Base-by-base conservation (phyloP, 306 rosid genomes). In the Quercus ilex region DNA sequence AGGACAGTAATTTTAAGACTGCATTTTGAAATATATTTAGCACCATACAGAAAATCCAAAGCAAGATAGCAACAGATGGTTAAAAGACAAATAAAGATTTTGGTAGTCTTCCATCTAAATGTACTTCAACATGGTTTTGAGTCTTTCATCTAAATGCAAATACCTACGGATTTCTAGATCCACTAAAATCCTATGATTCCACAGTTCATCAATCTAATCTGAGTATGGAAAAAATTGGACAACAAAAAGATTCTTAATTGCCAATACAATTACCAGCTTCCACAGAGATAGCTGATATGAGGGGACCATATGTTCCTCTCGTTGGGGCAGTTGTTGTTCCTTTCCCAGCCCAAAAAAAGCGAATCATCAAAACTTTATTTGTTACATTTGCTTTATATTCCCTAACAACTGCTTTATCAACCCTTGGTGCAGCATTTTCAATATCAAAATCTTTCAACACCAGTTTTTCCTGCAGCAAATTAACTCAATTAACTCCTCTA, bases 271-370 rank as follows among this genome's bases (percentile, higher is more conserved):
- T 81, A 89, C 97, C 85, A 53, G 91, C 80, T 85, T 85, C 82
- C 78, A 89, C 52, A 7, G 97, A 88, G 79, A 91, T 78, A 77
- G 90, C 92, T 72, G 97, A 88, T 77, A 91, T 77, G 55, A 91
- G 90, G 67, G 93, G 88, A 76, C 96, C 96, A 83, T 91, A 89
- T 46, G 20, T 79, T 77, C 89, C 91, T 70, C 57, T 4, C 55
- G 0, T 21, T 30, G 93, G 93, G 77, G 73, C 38, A 70, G 73
- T 71, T 73, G 85, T 83, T 69, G 92, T 91, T 46, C 97, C 97
- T 74, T 88, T 91, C 77, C 97, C 93, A 68, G 93, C 91, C 92
- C 92, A 91, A 57, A 83, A 79, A 52, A 89, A 88, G 26, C 82
- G 92, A 43, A 88, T 83, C 80, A 81, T 85, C 74, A 88, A 43